Evolutionary conservation across 345 rosid species (phyloP), one percentile per base, ranked within the genome.

Genomic region (Aquilaria sinensis): DNA sequence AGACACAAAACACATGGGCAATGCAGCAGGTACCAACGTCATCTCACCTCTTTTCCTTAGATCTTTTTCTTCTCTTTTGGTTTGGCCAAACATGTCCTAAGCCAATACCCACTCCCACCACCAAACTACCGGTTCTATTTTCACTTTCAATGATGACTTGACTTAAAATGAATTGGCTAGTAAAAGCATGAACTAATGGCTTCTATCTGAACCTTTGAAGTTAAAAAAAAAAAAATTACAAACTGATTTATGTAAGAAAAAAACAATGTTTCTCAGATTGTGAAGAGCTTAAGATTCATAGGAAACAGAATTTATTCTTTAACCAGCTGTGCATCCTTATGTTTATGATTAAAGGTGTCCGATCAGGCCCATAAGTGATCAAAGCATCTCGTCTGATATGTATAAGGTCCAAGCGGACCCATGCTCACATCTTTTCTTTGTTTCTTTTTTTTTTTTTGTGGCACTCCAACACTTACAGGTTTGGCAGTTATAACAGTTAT

Each of bases 401-500:
- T 46, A 46, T 46, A 46, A 6, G 37, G 14, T 15, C 48, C 15
- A 50, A 23, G 15, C 46, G 14, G 16, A 46, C 23, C 43, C 10
- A 47, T 55, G 46, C 65, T 70, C 15, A 67, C 32, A 53, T 41
- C 47, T 10, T 34, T 43, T 45, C 33, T 47, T 12, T 12, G 6
- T 10, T 50, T 54, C 10, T 34, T 46, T 47, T 56, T 56, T 60
- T 63, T 57, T 46, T 31, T n/a, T 66, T 34, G 5, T 34, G 6
- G 6, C 6, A 34, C 6, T 34, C 6, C 41, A 34, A 54, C 14
- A 46, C 46, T 47, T 49, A 67, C 92, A 90, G 99, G 99, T 74
- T 82, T 94, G 83, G 97, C 97, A 10, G 97, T 95, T 64, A 91
- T 95, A 58, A 89, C 97, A 1, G 99, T 95, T 31, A 95, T 95